Evolutionary conservation across 441 rosid species (phyloP), one percentile per base, ranked within the genome.

Genomic region (Bruguiera hainesii): DNA sequence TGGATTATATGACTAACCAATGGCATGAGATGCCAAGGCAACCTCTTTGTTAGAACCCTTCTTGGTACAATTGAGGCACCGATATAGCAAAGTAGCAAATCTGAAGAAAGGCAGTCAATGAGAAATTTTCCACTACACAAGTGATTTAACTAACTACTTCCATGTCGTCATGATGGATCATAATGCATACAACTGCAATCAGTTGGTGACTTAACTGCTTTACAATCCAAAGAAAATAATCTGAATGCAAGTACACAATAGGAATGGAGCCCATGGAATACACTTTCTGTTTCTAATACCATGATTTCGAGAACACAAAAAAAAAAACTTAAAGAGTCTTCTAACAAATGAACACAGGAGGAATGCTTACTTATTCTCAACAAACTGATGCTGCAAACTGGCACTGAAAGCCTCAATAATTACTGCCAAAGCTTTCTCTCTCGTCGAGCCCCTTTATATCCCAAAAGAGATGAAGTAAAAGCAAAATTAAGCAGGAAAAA

Each of bases 51-150:
- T 75, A 53, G 97, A 87, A n/a, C 96, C 97, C 78, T 83, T 84
- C 75, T 90, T 92, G 23, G 85, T 72, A 56, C 80, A 95, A 71
- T 73, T 78, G 67, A 87, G 65, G 71, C 89, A 87, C 48, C 77
- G 97, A 65, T 92, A 89, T 58, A 92, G 79, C 68, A 95, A 80
- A 56, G 97, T 92, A 20, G 93, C 99, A 76, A 89, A 96, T 48
- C 98, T 92, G 83, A 31, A 78, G 3, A 56, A 61, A 71, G 0
- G 35, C 1, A 29, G 11, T 42, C 48, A 23, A 53, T 26, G 7
- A 53, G 6, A 21, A 21, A 53, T 3, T 20, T 21, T 5, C 15
- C 29, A 23, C 23, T 53, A 21, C 58, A 52, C 26, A 53, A 3
- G 16, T 11, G 16, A 42, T 53, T 13, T 23, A 21, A 53, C 28